Conservation (phyloP, 345 rosid species). For the Clarkia xantiana region DNA sequence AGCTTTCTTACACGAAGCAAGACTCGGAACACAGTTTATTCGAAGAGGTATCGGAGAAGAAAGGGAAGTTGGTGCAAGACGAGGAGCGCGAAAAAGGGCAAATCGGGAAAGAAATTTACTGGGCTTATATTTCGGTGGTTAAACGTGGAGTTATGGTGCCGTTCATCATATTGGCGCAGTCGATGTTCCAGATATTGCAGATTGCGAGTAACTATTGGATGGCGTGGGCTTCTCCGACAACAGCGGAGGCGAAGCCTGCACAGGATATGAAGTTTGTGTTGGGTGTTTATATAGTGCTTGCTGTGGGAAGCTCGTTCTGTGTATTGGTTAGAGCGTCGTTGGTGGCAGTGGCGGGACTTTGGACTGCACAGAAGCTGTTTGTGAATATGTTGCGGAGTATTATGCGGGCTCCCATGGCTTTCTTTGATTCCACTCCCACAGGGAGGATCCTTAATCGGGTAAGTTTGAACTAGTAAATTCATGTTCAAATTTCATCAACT, state of each 20-base stretch:
- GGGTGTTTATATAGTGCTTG: conserved; percentile 51
- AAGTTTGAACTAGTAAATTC: conserved; percentile 10
- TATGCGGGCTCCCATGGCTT: conserved; percentile 77
- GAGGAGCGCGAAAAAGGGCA: conserved; percentile 88
- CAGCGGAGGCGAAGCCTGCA: conserved; percentile 35
- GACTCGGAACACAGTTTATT: conserved; percentile 46
- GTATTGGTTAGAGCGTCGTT: conserved; percentile 59
- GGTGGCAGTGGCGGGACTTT: conserved; percentile 53
- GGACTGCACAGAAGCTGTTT: conserved; percentile 69
- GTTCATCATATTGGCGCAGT: conserved; percentile 67
- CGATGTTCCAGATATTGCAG: conserved; percentile 67
- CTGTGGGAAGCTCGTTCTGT: conserved; percentile 57
- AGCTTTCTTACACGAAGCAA: conserved; percentile 21
- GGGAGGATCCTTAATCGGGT: conserved; percentile 94
- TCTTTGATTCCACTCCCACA: conserved; percentile 88
- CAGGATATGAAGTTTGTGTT: conserved; percentile 41
- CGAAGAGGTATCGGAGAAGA: conserved; percentile 39
- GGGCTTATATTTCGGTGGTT: conserved; percentile 55
- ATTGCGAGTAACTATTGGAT: conserved; percentile 89
- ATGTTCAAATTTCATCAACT: not conserved
- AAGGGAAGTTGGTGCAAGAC: conserved; percentile 76
- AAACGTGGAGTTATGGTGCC: conserved; percentile 71
- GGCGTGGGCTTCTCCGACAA: conserved; percentile 83
- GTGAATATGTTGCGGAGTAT: conserved; percentile 57
- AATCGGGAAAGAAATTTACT: conserved; percentile 75